Conservation (phyloP, 495 filamentous ascomycete genomes). For the Penicillium pancosmium region DNA sequence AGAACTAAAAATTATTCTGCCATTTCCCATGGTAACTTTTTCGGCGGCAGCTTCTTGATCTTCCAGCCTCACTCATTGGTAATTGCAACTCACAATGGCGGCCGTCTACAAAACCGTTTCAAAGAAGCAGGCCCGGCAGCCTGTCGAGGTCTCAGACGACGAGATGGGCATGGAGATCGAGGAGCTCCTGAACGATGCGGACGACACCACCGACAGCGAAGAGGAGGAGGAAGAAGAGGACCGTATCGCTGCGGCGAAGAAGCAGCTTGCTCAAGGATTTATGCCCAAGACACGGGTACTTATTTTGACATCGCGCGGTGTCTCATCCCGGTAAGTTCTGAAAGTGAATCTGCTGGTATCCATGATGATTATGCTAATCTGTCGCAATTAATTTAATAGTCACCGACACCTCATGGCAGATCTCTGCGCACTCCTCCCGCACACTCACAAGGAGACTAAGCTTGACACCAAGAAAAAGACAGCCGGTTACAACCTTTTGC, state of each 20-base stretch:
- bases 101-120: constrained; percentile 93
- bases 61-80: constrained; percentile 14
- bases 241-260: constrained; percentile 36
- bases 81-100: constrained; percentile 65
- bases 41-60: constrained; percentile 21
- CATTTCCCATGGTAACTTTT: constrained; percentile 32
- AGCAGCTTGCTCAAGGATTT: constrained; percentile 43
- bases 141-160: constrained; percentile 34
- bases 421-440: constrained; percentile 84
- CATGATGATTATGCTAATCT: background rate
- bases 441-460: constrained; percentile 92
- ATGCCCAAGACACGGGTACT: constrained; percentile 72
- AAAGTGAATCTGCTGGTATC: background rate
- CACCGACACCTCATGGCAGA: constrained; percentile 94
- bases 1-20: constrained; percentile 47
- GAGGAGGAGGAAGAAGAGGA: constrained; percentile 43
- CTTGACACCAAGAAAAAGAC: constrained; percentile 91
- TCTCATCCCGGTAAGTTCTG: constrained; percentile 73
- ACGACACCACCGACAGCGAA: constrained; percentile 53
- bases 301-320: constrained; percentile 85
- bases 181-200: constrained; percentile 41
- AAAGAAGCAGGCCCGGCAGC: constrained; percentile 53
- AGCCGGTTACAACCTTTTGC: constrained; percentile 69
- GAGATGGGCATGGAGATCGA: constrained; percentile 43
- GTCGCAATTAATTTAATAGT: constrained; percentile 42